Base-by-base conservation (phyloP, 1,284 basidiomycete genomes). In the Fomitopsis palustris region DNA sequence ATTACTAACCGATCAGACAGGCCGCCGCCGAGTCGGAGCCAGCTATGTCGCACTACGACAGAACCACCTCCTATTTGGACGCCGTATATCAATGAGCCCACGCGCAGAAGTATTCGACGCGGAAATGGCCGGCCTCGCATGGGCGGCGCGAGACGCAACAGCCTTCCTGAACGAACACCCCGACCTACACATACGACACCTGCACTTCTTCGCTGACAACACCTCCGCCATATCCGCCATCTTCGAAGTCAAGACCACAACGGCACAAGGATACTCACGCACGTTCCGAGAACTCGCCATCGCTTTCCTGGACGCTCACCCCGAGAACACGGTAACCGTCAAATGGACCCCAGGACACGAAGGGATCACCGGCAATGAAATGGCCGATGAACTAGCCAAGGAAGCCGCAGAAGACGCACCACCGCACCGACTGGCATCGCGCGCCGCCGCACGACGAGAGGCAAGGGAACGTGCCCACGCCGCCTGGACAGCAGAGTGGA, bases 131-230 rank as follows among this genome's bases (percentile, higher is more conserved):
- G 54, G 54, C 38, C 41, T 55, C 9, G 43, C 54, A 19, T 55
- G 54, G 54, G 54, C 54, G 16, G 54, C 54, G 4, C 16, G 54
- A 17, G 54, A 55, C 41, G 41, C 23, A 1, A 27, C 23, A 5
- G 14, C 5, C 8, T 55, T 43, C 41, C 9, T 42, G 5, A 5
- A 12, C 19, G 31, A 55, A 21, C 37, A 25, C 6, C 54, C 39
- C 21, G 39, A 41, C 19, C 39, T 41, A n/a, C 39, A 42, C 21
- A 55, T 55, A 21, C 17, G n/a, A 45, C 54, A 55, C 54, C 25
- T 55, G 8, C 29, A 42, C 54, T 55, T 55, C 54, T 45, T 31
- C 21, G 41, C 54, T 8, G 39, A 55, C 54, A 55, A 55, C 33
- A 55, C 54, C 3, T 42, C 54, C 9, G 39, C 54, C 1, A 55